phyloP scores from a whole-genome alignment of 2,329 filamentous ascomycete genomes.

The Polytolypa hystricis region DNA sequence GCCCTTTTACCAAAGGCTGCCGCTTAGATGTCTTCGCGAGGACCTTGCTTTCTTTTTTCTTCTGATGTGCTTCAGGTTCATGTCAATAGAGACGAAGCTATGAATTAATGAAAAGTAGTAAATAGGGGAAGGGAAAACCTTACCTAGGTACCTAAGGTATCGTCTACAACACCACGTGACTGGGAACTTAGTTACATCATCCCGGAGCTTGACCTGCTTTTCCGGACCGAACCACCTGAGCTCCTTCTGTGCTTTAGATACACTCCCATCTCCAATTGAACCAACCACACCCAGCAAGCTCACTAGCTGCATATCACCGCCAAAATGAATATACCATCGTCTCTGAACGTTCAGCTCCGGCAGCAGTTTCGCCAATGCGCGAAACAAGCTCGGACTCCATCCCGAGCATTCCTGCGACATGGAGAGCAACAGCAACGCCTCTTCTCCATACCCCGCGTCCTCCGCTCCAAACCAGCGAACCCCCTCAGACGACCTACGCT shows the following conservation, averaged over 20 bases:
- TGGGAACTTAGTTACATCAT: too few species aligned
- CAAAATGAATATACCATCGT: conserved; percentile 7
- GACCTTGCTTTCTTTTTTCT: too few species aligned
- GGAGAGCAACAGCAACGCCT: conserved; percentile 8
- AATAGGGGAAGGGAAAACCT: too few species aligned
- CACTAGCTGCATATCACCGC: conserved; percentile 1
- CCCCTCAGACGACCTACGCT: conserved; percentile 8
- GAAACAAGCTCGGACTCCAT: conserved; percentile 2
- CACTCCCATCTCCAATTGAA: background rate
- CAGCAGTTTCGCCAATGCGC: conserved; percentile 11
- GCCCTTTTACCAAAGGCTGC: too few species aligned
- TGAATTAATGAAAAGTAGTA: too few species aligned
- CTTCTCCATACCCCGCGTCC: background rate
- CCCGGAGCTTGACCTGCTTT: too few species aligned
- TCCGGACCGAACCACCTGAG: too few species aligned
- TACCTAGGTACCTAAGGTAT: too few species aligned
- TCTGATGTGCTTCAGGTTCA: too few species aligned
- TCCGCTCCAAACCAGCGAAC: background rate
- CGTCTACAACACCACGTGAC: too few species aligned
- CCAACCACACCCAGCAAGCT: background rate
- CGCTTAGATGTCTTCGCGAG: too few species aligned
- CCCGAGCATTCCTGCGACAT: background rate
- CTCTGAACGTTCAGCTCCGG: conserved; percentile 8
- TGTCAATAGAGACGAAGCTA: too few species aligned
- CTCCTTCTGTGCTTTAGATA: background rate